A percentile compares a stretch with the other conserved stretches of the same genome.
Evolutionary conservation across 2,329 filamentous ascomycete genomes (phyloP).

Genomic region (Scytalidium sp.): DNA sequence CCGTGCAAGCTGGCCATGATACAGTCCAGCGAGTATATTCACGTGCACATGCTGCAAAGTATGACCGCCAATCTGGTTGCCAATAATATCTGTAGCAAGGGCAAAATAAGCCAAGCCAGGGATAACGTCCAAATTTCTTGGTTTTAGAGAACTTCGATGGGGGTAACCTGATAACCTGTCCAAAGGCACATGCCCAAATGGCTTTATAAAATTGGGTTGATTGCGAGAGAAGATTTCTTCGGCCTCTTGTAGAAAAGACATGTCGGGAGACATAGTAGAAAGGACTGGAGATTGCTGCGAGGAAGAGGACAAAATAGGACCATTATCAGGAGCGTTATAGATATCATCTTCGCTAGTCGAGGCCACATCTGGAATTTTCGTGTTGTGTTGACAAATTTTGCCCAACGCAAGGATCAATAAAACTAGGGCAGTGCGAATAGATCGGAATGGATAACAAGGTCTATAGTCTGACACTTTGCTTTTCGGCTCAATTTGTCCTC

Average conservation of each 20-base stretch:
- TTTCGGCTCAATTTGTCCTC: constrained; percentile 18
- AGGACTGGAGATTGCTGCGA: constrained; percentile 52
- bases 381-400: constrained; percentile 66
- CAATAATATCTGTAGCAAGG: constrained; percentile 83
- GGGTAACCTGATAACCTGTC: not conserved
- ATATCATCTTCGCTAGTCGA: constrained; percentile 25
- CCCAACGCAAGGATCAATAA: constrained; percentile 82
- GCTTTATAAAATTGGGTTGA: constrained; percentile 51
- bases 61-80: constrained; percentile 75
- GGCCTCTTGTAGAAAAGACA: constrained; percentile 51
- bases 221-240: constrained; percentile 35
- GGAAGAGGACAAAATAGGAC: constrained; percentile 47
- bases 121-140: constrained; percentile 76
- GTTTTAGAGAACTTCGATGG: constrained; percentile 13
- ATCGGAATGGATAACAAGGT: constrained; percentile 55
- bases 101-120: constrained; percentile 90
- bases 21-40: constrained; percentile 82
- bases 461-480: constrained; percentile 29
- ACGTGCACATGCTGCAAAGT: constrained; percentile 83
- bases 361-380: constrained; percentile 56
- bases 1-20: constrained; percentile 82
- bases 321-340: constrained; percentile 36
- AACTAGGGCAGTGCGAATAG: constrained; percentile 77
- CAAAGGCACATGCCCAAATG: not conserved
- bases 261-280: constrained; percentile 35